Base-by-base conservation (phyloP, 2,329 filamentous ascomycete species). In the Phoma sp. region DNA sequence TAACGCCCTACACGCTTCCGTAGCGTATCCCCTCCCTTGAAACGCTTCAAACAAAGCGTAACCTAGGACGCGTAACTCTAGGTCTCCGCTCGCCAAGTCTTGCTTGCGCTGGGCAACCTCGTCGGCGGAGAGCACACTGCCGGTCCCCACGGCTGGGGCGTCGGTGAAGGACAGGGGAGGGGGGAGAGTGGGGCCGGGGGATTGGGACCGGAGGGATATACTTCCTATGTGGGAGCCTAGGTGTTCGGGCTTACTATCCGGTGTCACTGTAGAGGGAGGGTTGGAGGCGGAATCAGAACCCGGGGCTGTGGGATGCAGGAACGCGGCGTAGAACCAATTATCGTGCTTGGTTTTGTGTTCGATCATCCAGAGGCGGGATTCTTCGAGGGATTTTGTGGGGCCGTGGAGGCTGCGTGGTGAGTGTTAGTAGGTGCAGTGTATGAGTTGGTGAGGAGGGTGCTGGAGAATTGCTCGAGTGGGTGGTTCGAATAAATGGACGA, bases 1-100 rank as follows among this genome's bases (percentile, higher is more conserved):
- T 4, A 72, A 4, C 7, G 46, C 67, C 2, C 43, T 25, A 3
- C 36, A 53, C 7, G 68, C 63, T 55, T 73, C 69, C 0, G 67
- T 73, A 4, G 62, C 68, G 33, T 69, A 70, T 2, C 69, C 68
- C n/a, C 60, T 62, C 2, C 68, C 68, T 47, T 61, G 63, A 4
- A 58, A 49, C 1, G 43, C 29, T 4, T 47, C 36, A 20, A 68
- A 65, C 6, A 67, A 58, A 1, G 62, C 57, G 43, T 72, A 72
- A 1, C 67, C 69, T 6, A 72, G 5, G 1, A 51, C 51, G 7
- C 65, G 46, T 6, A 66, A n/a, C 11, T 61, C 43, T 7, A 66
- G 36, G 1, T 52, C 40, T 2, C 7, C 11, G 2, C 4, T 9
- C 9, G 7, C 1, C 40, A 37, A 39, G 4, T 21, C 12, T 2